These are phyloP conservation scores for Termitomyces sp. DNA, from an alignment of 768 basidiomycete genomes.

Conservation along the genomic window DNA sequence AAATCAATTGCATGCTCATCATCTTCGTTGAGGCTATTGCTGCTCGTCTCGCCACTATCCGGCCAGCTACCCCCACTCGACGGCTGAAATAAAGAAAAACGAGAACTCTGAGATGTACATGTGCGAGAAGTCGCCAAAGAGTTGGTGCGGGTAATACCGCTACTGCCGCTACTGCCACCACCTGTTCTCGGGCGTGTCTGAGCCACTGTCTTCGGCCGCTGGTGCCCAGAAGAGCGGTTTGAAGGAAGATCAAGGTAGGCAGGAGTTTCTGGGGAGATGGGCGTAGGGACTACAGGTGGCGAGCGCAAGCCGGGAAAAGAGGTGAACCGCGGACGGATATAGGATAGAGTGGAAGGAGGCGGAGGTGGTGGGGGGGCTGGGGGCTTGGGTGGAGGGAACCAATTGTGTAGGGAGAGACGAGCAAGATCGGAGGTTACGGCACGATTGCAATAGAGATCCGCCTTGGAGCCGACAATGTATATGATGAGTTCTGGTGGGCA, in stretches of 20 bases:
- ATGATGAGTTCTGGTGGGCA: slow-evolving; percentile 85
- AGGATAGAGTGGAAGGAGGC: slow-evolving; percentile 62
- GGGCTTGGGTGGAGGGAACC: slow-evolving; percentile 80
- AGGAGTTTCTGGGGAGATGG: slow-evolving; percentile 50
- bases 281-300: slow-evolving; percentile 40
- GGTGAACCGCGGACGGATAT: slow-evolving; percentile 74
- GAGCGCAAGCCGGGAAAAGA: slow-evolving; percentile 66
- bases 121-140: slow-evolving; percentile 37
- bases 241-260: slow-evolving; percentile 60
- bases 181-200: slow-evolving; percentile 43
- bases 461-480: slow-evolving; percentile 93
- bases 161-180: slow-evolving; percentile 20
- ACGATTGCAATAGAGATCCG: slow-evolving; percentile 66
- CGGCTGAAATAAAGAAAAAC: slow-evolving; percentile 54
- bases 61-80: slow-evolving; percentile 47
- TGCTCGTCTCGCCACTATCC: slow-evolving; percentile 54
- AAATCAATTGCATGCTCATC: slow-evolving; percentile 53
- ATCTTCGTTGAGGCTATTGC: slow-evolving; percentile 62
- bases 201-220: slow-evolving; percentile 45
- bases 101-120: slow-evolving; percentile 48
- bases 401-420: slow-evolving; percentile 76
- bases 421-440: slow-evolving; percentile 81
- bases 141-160: slow-evolving; percentile 37
- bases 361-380: slow-evolving; percentile 63
- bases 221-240: slow-evolving; percentile 44